Base-by-base conservation (phyloP, 106 monocot genomes). In the Dioscorea alata region DNA sequence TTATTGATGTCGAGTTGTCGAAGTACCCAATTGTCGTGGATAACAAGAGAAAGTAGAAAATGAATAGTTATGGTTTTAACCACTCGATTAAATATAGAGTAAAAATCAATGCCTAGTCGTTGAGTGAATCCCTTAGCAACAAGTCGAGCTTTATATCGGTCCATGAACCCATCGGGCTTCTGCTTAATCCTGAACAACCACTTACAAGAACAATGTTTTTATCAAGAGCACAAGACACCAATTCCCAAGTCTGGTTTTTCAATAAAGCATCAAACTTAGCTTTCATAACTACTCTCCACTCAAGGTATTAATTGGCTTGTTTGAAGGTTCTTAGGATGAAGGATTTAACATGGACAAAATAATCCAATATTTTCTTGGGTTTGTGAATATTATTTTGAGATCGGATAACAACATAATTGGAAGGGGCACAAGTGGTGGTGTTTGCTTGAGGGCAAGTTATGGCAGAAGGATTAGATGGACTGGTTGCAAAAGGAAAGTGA, bases 101-200 rank as follows among this genome's bases (percentile, higher is more conserved):
- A 1, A 34, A 28, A 69, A 31, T 69, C 69, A 2, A 56, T 6
- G 1, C 69, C 33, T 3, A 4, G 57, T 17, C 0, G 57, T 58
- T 69, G 32, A 21, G 56, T n/a, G 33, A 57, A 69, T 6, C 57
- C 69, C 33, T 69, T 58, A 13, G 69, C 57, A 20, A 57, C 69
- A 4, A 58, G 69, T 16, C 69, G 56, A 33, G 57, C 69, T 50
- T 69, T 56, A 4, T 61, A 61, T 23, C 12, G 61, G 28, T 61
- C 57, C 0, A 69, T 5, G 10, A 32, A 57, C 12, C 69, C 57
- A 17, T 69, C 32, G n/a, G 57, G 0, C 12, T 25, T 31, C 6
- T 8, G 8, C 32, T 69, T 69, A 50, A 69, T 13, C 9, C 69
- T 20, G 20, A 17, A 69, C 15, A 69, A 18, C 6, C 69, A 58